Base-by-base conservation (phyloP, 1,139 yeast species). In the Torulaspora pretoriensis region DNA sequence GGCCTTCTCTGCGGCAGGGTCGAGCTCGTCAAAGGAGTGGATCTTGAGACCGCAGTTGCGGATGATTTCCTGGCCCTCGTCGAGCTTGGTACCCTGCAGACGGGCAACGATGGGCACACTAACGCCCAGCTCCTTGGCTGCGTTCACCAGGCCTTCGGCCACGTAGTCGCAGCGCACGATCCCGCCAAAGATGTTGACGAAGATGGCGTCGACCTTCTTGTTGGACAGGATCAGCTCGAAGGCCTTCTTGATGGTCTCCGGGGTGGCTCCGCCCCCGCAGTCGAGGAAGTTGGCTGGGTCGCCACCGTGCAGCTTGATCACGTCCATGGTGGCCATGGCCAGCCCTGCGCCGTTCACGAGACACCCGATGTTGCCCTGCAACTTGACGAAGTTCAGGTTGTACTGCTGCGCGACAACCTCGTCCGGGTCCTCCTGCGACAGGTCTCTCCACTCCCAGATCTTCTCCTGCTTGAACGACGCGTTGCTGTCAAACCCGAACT, bases 271-370 rank as follows among this genome's bases (percentile, higher is more conserved):
- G 75, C 99, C 99, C 77, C 99, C 99, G 72, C 97, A 92, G 75
- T 92, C 99, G 70, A 92, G 80, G 80, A 92, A 92, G 78, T 92
- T 92, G 57, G 98, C 99, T 62, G 99, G 99, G 61, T 82, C 88
- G 69, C 99, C 99, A 63, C 97, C 97, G 74, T 89, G 86, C 63
- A 94, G 80, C 76, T 94, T 90, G 76, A 92, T 88, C 69, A 94
- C 95, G 72, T 92, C 99, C 97, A 92, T 90, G 57, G 99, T 92
- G 63, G 99, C 98, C 99, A 92, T 92, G 63, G 99, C 99, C 66
- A 92, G 81, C 72, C 99, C 99, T 48, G 99, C 99, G 75, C 99
- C 99, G 71, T 92, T 92, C 68, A 92, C 99, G 56, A 92, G 78
- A 77, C 96, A 92, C 64, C 98, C 99, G 65, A 92, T 90, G 77